Base-by-base conservation (phyloP, 2,329 filamentous ascomycete species). In the Sordariomycetes sp. region DNA sequence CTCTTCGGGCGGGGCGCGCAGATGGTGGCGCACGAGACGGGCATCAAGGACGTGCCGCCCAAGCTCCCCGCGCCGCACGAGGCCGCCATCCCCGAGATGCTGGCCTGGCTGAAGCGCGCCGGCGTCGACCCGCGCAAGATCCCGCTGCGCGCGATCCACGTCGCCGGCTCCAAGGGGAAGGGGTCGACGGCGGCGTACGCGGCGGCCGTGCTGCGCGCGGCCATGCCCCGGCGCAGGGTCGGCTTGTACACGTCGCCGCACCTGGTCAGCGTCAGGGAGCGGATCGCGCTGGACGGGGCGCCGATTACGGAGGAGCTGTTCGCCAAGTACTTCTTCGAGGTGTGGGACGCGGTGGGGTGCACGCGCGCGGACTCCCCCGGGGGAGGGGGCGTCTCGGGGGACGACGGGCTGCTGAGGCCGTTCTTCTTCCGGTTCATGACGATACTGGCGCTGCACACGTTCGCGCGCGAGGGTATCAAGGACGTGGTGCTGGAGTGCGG, bases 111-210 rank as follows among this genome's bases (percentile, higher is more conserved):
- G 62, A 76, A 73, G 53, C 87, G 87, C 61, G 85, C 89, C 58
- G 90, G 90, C 54, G 89, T 96, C 72, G 74, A 86, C 72, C 70
- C 70, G 1, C 58, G 65, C 0, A 74, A 76, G 62, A 73, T 82
- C 28, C 65, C 70, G 14, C 70, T 80, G 56, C 72, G 71, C 18
- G 79, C 78, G 63, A 83, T 97, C 61, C 93, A 97, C 69, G 85
- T 97, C 53, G 89, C 93, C 1, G 93, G 93, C 14, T 97, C 92
- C 4, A 97, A 97, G 70, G 93, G 93, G 60, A 97, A 97, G 71
- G 92, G 92, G 48, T 94, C 89, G 2, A 91, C 90, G 0, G 90
- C 88, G 63, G 88, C 92, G 11, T 93, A 92, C 69, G 81, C 90
- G 22, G 90, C 90, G 16, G 86, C 86, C 2, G 89, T 96, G 62